These are phyloP conservation scores for Piper betle DNA, from an alignment of 164 flowering plant species.

Conservation along the genomic window DNA sequence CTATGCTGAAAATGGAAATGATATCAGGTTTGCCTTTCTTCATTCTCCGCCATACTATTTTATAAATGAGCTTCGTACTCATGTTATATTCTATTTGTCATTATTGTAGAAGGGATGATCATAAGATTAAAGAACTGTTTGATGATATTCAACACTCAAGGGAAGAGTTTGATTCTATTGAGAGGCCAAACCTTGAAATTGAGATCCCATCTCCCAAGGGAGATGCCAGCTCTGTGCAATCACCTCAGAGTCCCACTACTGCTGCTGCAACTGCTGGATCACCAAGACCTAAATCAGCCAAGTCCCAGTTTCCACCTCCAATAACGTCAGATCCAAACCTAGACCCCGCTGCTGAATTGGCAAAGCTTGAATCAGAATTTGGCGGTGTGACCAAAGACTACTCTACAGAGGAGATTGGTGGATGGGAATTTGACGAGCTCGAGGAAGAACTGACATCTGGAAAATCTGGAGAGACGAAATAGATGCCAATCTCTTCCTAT, in stretches of 20 bases:
- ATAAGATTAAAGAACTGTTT: conserved; percentile 49
- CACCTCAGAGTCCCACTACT: conserved; percentile 9
- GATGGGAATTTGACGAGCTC: conserved; percentile 96
- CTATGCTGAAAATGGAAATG: conserved; percentile 42
- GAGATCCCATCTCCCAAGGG: conserved; percentile 37
- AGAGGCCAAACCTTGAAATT: conserved; percentile 60
- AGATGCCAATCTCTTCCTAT: conserved; percentile 3
- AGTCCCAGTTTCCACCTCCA: neutral
- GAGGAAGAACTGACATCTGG: conserved; percentile 59
- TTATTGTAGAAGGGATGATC: conserved; percentile 61
- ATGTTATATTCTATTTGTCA: neutral
- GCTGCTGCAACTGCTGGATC: no score
- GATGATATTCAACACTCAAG: conserved; percentile 60
- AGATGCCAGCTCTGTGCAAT: conserved; percentile 23
- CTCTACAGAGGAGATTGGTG: conserved; percentile 67
- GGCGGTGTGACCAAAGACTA: conserved; percentile 61
- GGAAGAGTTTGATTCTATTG: conserved; percentile 61
- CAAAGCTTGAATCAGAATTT: conserved; percentile 85
- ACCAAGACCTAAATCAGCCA: conserved; percentile 1
- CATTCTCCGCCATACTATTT: neutral
- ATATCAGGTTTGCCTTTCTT: conserved; percentile 30
- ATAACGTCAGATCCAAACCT: conserved; percentile 24
- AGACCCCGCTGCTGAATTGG: conserved; percentile 73
- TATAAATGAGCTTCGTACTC: neutral
- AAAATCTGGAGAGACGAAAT: conserved; percentile 27